phyloP scores from a whole-genome alignment of 2,329 filamentous ascomycete genomes.

The Penicillium sp. region DNA sequence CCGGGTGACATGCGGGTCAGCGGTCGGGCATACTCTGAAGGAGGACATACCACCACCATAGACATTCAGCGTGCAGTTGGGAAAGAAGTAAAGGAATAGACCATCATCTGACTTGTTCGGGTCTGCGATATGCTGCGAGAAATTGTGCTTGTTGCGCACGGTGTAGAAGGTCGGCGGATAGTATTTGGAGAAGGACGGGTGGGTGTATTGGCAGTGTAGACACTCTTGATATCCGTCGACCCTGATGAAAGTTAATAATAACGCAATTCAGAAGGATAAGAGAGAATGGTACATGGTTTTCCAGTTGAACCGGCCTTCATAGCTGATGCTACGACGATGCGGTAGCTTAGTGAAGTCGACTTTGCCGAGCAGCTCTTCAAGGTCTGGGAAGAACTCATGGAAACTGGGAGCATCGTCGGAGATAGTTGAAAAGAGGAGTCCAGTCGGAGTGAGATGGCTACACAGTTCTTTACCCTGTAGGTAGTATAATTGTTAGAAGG shows the following conservation, averaged over 20 bases:
- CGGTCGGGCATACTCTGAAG: slow-evolving; percentile 54
- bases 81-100: slow-evolving; percentile 58
- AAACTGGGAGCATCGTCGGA: slow-evolving; percentile 49
- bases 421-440: slow-evolving; percentile 53
- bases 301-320: slow-evolving; percentile 58
- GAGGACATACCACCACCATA: slow-evolving; percentile 58
- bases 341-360: slow-evolving; percentile 56
- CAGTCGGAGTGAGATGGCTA: slow-evolving; percentile 48
- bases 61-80: slow-evolving; percentile 55
- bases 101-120: slow-evolving; percentile 53
- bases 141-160: slow-evolving; percentile 54
- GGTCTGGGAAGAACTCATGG: slow-evolving; percentile 52
- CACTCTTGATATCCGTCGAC: slow-evolving; percentile 60
- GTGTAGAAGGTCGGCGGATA: slow-evolving; percentile 57
- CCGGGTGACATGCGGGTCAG: slow-evolving; percentile 48
- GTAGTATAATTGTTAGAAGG: background rate
- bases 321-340: slow-evolving; percentile 52
- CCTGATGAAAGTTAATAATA: slow-evolving; percentile 26
- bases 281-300: slow-evolving; percentile 50
- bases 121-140: slow-evolving; percentile 56
- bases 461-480: slow-evolving; percentile 25
- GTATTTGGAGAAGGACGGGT: slow-evolving; percentile 54
- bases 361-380: slow-evolving; percentile 47
- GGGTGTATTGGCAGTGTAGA: slow-evolving; percentile 58
- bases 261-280: too few species aligned